Evolutionary conservation across 352 stramenopile species (phyloP), one percentile per base, ranked within the genome.

Genomic region (Phytopythium chamaehyphon): DNA sequence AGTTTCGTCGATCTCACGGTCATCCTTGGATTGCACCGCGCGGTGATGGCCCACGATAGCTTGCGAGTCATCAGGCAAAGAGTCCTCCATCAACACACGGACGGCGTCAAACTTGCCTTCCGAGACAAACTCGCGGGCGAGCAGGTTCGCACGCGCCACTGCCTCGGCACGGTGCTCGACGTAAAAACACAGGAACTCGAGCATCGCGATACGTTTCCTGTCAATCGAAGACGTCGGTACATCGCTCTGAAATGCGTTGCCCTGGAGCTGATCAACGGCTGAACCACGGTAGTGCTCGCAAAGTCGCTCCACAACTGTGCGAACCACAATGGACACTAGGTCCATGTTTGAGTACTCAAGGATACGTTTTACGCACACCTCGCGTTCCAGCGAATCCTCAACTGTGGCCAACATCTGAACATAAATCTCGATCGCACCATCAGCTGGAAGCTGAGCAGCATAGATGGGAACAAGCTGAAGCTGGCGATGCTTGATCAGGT

Each of bases 131-230:
- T 92, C 64, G 15, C 81, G 76, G 6, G 78, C 72, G 1, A 94
- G 61, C 6, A 75, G 16, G 47, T 90, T 91, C n/a, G 69, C 61
- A 44, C 68, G 67, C 10, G 61, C 53, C 14, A 94, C 55, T 1
- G 76, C 75, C 48, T 91, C 79, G 5, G 64, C 71, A 19, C 82
- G 72, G 50, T 92, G 84, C 21, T 85, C 65, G 12, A 63, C 58
- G 58, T 83, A 86, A n/a, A 91, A 86, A 56, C 74, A 88, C 40
- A 94, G 62, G 40, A 77, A 86, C 54, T 89, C 74, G 50, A 94
- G 66, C 42, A 73, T 66, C 6, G 63, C 62, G 56, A 94, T 90
- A 6, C 80, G 75, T 53, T 68, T 70, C 42, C 73, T 66, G 55
- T 93, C 82, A 8, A 86, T 53, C 2, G 54, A 40, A 2, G 62